Conservation (phyloP, 1,284 basidiomycete genomes). For the Pyrrhoderma lamaoense region DNA sequence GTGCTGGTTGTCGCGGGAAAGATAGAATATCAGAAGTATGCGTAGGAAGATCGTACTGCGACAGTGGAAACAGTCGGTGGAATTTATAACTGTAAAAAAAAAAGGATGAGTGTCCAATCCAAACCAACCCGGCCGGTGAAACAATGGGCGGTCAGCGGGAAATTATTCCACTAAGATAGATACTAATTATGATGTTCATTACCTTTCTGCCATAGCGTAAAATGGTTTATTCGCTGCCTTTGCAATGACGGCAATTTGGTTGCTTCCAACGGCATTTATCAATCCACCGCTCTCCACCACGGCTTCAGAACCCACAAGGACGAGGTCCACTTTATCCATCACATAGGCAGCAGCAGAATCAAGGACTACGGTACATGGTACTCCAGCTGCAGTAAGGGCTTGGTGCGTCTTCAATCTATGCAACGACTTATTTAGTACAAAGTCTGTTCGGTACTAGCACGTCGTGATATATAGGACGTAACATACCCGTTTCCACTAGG, state of each 20-base stretch:
- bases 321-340: conserved; percentile 89
- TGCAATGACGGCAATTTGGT: conserved; percentile 94
- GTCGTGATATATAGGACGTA: neutral
- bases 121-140: too few species aligned
- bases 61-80: conserved; percentile 92
- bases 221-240: conserved; percentile 94
- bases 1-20: conserved; percentile 40
- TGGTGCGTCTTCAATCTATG: conserved; percentile 83
- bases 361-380: conserved; percentile 91
- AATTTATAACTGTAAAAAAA: conserved; percentile 81
- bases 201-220: conserved; percentile 95
- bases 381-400: conserved; percentile 74
- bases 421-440: neutral
- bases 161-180: conserved; percentile 9
- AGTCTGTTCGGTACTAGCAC: neutral
- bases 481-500: conserved; percentile 76
- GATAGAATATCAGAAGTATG: conserved; percentile 67
- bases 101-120: too few species aligned
- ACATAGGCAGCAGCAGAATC: conserved; percentile 96
- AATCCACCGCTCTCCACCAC: conserved; percentile 92
- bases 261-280: conserved; percentile 88
- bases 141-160: conserved; percentile 1
- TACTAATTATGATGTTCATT: conserved; percentile 23
- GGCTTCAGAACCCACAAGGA: conserved; percentile 94
- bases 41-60: conserved; percentile 92